Conservation (phyloP, 805 yeast species). For the Kluyveromyces aestuarii region DNA sequence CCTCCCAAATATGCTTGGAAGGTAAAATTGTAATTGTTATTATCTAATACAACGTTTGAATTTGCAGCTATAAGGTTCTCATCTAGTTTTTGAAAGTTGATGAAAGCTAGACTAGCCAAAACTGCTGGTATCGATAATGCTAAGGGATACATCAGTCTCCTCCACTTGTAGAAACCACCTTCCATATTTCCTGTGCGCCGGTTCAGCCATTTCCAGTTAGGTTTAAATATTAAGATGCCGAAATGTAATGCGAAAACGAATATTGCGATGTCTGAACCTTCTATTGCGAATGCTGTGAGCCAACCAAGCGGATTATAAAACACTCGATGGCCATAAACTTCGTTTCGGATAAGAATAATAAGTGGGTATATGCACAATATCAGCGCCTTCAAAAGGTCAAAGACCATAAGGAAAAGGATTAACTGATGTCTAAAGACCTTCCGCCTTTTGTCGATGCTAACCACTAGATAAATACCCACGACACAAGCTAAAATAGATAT, state of each 20-base stretch:
- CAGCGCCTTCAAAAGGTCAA: conserved; percentile 67
- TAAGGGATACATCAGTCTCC: conserved; percentile 48
- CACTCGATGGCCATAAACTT: conserved; percentile 37
- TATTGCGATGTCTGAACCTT: conserved; percentile 82
- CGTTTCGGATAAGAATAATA: conserved; percentile 36
- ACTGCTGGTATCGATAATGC: conserved; percentile 55
- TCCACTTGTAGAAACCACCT: conserved; percentile 61
- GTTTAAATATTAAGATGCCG: conserved; percentile 59
- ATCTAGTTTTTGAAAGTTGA: conserved; percentile 27
- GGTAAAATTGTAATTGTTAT: conserved; percentile 14
- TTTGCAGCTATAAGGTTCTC: conserved; percentile 7
- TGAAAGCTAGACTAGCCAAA: conserved; percentile 65
- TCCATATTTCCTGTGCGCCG: conserved; percentile 38
- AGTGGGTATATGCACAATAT: conserved; percentile 62
- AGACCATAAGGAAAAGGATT: conserved; percentile 55
- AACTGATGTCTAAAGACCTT: conserved; percentile 62
- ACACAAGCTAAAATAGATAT: conserved; percentile 47
- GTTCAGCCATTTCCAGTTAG: conserved; percentile 38
- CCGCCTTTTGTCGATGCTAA: conserved; percentile 55
- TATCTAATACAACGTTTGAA: conserved; percentile 18
- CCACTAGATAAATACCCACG: conserved; percentile 48
- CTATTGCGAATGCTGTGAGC: conserved; percentile 70
- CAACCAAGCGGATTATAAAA: conserved; percentile 68
- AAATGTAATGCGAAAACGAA: conserved; percentile 78
- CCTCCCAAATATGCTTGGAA: conserved; percentile 33